Base-by-base conservation (phyloP, 1,284 basidiomycete species). In the Sanghuangporus sanghuang region DNA sequence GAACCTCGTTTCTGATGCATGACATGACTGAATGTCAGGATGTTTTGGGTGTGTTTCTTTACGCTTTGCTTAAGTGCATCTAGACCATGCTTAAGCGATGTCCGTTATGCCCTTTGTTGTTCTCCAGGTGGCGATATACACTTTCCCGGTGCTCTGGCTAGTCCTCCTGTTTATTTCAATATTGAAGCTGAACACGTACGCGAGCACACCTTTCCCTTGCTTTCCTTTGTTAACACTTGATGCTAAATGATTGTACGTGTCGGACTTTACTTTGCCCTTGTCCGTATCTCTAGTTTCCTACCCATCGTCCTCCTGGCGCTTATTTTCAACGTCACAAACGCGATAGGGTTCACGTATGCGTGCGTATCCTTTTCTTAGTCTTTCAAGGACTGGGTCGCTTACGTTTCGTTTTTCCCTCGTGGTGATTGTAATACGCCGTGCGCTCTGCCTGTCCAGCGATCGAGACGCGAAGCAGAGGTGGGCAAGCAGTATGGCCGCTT, bases 281-380 rank as follows among this genome's bases (percentile, higher is more conserved):
- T 18, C 8, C 35, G 52, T 50, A 62, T 21, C 62, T 62, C 54
- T 74, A 92, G 90, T 6, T 95, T 93, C 74, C 79, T 95, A 64
- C 94, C 94, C 14, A 95, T 96, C 68, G 92, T 96, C 59, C 74
- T 89, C 54, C 85, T 96, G 46, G 94, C 94, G 4, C 81, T 96
- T 59, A 89, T 96, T 42, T 96, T 96, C 83, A 96, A 96, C 74
- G 72, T 95, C 61, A 95, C 93, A 39, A 97, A 97, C 70, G 90
- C 89, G 23, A 80, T 97, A 63, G 95, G 95, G 7, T 96, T 96
- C 78, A 96, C 93, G 66, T 96, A 92, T 72, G 94, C 90, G 88
- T 90, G 74, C 71, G 88, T 79, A 32, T 49, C 18, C 12, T n/a
- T 57, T 52, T 62, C 59, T 23, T 64, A 42, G 64, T 63, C 50